These are phyloP conservation scores for Leccinum glutinopallens DNA, from an alignment of 1,284 basidiomycete species.

Conservation along the genomic window DNA sequence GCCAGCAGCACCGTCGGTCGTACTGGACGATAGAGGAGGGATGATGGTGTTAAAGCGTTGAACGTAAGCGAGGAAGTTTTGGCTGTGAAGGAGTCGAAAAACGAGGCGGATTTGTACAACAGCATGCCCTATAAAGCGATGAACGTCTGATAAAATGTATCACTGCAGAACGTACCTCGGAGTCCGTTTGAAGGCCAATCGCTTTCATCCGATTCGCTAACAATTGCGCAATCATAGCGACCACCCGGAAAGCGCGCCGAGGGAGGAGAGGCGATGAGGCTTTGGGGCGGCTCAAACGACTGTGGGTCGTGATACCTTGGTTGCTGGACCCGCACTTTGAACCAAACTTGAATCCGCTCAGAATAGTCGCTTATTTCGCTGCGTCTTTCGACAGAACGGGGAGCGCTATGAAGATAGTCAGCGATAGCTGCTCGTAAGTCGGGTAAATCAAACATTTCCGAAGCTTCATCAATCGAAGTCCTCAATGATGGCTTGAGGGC, in stretches of 20 bases:
- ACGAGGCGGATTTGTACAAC: not conserved
- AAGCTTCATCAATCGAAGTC: not conserved
- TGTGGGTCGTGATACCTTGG: not conserved
- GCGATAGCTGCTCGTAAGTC: not conserved
- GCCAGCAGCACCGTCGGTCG: not conserved
- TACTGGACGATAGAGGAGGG: not conserved
- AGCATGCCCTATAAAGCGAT: not conserved
- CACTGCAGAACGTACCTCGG: not conserved
- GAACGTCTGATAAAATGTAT: not conserved
- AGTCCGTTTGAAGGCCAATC: not conserved
- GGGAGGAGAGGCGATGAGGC: not conserved
- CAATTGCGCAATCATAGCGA: not conserved
- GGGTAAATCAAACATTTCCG: not conserved
- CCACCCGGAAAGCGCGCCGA: not conserved
- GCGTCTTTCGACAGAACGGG: not conserved
- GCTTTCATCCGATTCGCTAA: not conserved
- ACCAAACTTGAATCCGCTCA: too few relatives aligned
- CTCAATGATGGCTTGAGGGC: not conserved
- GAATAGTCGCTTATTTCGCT: not conserved
- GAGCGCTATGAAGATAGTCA: not conserved
- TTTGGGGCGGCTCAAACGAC: not conserved
- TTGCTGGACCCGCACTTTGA: not conserved
- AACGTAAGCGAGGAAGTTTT: not conserved
- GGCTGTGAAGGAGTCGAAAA: not conserved
- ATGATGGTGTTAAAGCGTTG: not conserved